These are phyloP conservation scores for Sugiyamaella floridensis DNA, from an alignment of 805 yeast genomes.

Conservation along the genomic window DNA sequence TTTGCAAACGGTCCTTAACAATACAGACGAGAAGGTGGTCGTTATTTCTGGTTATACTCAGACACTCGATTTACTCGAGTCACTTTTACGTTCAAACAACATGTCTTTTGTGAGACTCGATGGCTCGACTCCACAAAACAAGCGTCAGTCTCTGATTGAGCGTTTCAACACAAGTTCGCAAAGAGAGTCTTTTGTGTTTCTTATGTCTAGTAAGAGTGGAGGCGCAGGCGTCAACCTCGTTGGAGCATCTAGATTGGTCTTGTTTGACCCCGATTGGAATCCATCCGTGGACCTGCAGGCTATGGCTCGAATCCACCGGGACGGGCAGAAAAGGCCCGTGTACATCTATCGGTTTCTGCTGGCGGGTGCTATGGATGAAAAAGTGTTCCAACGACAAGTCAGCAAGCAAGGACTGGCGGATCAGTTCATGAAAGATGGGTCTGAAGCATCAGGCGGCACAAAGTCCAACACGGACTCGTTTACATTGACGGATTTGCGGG, in stretches of 20 bases:
- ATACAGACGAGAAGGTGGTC: slow-evolving; percentile 66
- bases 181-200: slow-evolving; percentile 48
- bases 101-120: slow-evolving; percentile 61
- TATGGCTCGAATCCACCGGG: slow-evolving; percentile 91
- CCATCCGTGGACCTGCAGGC: slow-evolving; percentile 91
- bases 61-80: slow-evolving; percentile 70
- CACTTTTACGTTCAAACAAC: slow-evolving; percentile 42
- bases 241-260: slow-evolving; percentile 80
- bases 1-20: slow-evolving; percentile 40
- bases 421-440: slow-evolving; percentile 46
- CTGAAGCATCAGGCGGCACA: slow-evolving; percentile 13
- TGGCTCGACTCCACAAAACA: slow-evolving; percentile 69
- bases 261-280: slow-evolving; percentile 96
- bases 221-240: slow-evolving; percentile 86
- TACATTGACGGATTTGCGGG: slow-evolving; percentile 58
- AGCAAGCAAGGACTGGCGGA: slow-evolving; percentile 76
- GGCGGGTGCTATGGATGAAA: slow-evolving; percentile 89
- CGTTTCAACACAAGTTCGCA: slow-evolving; percentile 51
- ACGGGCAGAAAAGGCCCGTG: slow-evolving; percentile 79
- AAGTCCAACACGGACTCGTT: slow-evolving; percentile 46
- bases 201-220: slow-evolving; percentile 85
- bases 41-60: slow-evolving; percentile 83
- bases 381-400: slow-evolving; percentile 84
- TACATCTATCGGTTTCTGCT: slow-evolving; percentile 76
- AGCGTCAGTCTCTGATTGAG: slow-evolving; percentile 59